Conservation (phyloP, 2,329 filamentous ascomycete species). For the Emydomyces testavorans region DNA sequence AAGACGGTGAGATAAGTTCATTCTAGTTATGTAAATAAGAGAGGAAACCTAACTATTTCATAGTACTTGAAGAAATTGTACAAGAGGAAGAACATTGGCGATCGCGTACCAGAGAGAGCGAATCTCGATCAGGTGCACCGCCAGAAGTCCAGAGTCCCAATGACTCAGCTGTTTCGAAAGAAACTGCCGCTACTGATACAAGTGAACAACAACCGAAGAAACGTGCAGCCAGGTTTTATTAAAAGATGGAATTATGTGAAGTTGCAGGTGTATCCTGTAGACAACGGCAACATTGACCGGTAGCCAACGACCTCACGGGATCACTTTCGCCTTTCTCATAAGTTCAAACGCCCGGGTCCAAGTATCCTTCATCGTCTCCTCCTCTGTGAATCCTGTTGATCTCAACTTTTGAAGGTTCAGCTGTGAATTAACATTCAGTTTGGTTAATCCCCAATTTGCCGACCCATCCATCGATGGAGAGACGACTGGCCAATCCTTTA, state of each 20-base stretch:
- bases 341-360: constrained; percentile 12
- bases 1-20: constrained; percentile 52
- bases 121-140: background rate
- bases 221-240: constrained; percentile 5
- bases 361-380: constrained; percentile 10
- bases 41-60: background rate
- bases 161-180: background rate
- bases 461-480: constrained; percentile 15
- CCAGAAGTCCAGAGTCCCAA: background rate
- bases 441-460: constrained; percentile 16
- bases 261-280: too few relatives aligned
- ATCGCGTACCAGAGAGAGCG: background rate
- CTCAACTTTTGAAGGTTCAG: constrained; percentile 13
- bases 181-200: background rate
- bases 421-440: constrained; percentile 13
- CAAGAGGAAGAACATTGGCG: constrained; percentile 32
- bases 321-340: constrained; percentile 14
- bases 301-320: constrained; percentile 7
- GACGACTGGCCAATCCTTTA: constrained; percentile 12
- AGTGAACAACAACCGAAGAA: background rate
- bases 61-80: constrained; percentile 26
- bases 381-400: constrained; percentile 13
- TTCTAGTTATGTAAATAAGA: background rate
- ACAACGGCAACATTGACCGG: too few relatives aligned
- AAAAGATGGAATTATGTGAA: background rate